Evolutionary conservation across 371 early-diverging fungal species (phyloP).

Genomic region (Mortierella sp.): DNA sequence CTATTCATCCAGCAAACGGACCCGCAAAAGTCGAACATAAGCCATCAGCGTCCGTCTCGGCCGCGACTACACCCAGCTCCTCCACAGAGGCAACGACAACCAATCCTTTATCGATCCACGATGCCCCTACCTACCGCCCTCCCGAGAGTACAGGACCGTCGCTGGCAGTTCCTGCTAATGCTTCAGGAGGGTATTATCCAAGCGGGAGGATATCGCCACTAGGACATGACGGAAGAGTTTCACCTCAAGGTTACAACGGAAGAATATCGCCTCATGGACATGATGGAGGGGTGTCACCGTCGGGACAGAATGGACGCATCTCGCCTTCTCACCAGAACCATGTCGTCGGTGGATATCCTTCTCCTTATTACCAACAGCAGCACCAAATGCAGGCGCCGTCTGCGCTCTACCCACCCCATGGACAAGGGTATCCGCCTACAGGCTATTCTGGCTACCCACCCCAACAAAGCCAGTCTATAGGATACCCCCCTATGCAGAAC

Average conservation of each 20-base stretch:
- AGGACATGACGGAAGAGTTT: constrained; percentile 21
- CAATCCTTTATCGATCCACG: neutral
- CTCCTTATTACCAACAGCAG: neutral
- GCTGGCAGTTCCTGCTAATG: constrained; percentile 4
- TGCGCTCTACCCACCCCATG: neutral
- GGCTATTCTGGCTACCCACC: constrained; percentile 11
- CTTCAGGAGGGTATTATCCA: neutral
- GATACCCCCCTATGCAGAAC: neutral
- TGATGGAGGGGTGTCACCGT: neutral
- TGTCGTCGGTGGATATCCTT: neutral
- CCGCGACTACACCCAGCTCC: neutral
- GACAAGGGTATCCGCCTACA: constrained; percentile 10
- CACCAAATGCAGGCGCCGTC: constrained; percentile 13
- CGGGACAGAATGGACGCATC: neutral
- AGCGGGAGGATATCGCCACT: neutral
- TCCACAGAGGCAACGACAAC: constrained; percentile 1
- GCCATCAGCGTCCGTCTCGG: neutral
- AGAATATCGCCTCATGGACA: constrained; percentile 4
- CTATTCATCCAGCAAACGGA: constrained; percentile 27
- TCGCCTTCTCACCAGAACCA: constrained; percentile 5
- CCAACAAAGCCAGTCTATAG: neutral
- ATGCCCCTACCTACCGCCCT: constrained; percentile 17
- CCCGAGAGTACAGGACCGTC: constrained; percentile 24
- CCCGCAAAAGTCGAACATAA: constrained; percentile 1
- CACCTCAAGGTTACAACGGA: constrained; percentile 17